phyloP scores from a whole-genome alignment of 257 asterid species.

The Handroanthus guayacan region DNA sequence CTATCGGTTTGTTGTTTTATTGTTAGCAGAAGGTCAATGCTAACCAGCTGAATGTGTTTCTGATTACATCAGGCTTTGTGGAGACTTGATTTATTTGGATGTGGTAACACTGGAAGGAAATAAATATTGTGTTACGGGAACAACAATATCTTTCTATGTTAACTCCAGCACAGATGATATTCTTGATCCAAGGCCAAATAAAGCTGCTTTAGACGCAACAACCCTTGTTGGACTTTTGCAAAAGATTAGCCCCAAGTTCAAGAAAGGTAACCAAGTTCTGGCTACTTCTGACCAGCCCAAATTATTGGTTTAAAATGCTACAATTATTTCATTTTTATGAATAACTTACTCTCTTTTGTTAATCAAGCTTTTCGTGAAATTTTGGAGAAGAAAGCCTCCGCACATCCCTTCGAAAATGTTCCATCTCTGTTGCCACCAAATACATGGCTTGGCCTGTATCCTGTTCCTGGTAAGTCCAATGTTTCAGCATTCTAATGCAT shows the following conservation, averaged over 20 bases:
- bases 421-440: conserved; percentile 83
- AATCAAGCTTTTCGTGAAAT: conserved; percentile 85
- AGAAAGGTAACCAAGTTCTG: conserved; percentile 66
- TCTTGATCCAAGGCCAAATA: conserved; percentile 84
- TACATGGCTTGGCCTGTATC: conserved; percentile 86
- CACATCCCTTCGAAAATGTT: conserved; percentile 94
- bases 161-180: conserved; percentile 64
- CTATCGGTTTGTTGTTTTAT: conserved; percentile 12
- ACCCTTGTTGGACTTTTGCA: conserved; percentile 88
- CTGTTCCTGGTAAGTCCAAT: conserved; percentile 77
- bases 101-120: conserved; percentile 72
- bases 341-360: conserved; percentile 32
- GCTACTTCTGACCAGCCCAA: conserved; percentile 22
- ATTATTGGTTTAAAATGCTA: conserved; percentile 17
- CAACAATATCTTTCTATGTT: conserved; percentile 65
- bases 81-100: conserved; percentile 79
- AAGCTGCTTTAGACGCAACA: conserved; percentile 71
- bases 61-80: conserved; percentile 67
- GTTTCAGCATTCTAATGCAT: conserved; percentile 12
- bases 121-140: conserved; percentile 72
- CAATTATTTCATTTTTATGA: conserved; percentile 4
- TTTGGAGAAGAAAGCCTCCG: conserved; percentile 89
- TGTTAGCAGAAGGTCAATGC: conserved; percentile 22
- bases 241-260: conserved; percentile 89
- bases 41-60: conserved; percentile 29